These are phyloP conservation scores for Rhodotorula sp. DNA, from an alignment of 1,284 basidiomycete species.

Conservation along the genomic window DNA sequence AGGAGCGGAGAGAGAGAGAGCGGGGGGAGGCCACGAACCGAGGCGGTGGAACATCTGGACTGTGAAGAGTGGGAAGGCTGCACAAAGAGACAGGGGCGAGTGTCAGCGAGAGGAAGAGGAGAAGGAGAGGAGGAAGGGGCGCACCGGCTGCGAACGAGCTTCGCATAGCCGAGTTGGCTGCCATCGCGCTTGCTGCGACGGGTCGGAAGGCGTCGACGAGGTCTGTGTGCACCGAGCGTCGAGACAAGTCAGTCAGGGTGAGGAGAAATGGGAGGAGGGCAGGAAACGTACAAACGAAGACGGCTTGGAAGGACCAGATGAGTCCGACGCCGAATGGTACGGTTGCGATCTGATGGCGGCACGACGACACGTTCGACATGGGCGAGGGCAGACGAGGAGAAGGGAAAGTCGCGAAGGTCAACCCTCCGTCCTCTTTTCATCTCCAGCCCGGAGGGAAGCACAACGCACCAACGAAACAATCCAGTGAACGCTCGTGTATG, in stretches of 20 bases:
- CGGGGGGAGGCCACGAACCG: conserved; percentile 3
- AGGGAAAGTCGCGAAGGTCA: neutral
- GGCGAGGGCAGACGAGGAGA: no score
- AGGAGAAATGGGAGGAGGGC: conserved; percentile 18
- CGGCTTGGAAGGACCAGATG: conserved; percentile 63
- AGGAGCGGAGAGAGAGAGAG: neutral
- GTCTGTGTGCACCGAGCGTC: neutral
- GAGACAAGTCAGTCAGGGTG: neutral
- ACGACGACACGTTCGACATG: no score
- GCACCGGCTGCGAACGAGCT: conserved; percentile 63
- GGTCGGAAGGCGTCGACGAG: conserved; percentile 53
- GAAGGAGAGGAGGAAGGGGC: neutral
- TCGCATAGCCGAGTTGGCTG: conserved; percentile 66
- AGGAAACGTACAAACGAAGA: conserved; percentile 56
- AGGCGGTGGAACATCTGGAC: conserved; percentile 32
- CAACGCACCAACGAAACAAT: conserved; percentile 44
- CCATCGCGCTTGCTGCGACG: conserved; percentile 73
- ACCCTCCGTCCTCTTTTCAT: neutral
- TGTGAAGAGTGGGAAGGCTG: conserved; percentile 38
- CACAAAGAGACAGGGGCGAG: neutral
- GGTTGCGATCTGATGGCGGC: conserved; percentile 41
- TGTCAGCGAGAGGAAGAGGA: neutral
- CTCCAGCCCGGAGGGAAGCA: neutral
- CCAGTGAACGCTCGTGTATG: conserved; percentile 67
- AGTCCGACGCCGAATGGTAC: conserved; percentile 62